Percentiles rank a stretch among this genome's conserved stretches.
phyloP scores from a whole-genome alignment of 768 basidiomycete species.

The Leccinum rimulosum region DNA sequence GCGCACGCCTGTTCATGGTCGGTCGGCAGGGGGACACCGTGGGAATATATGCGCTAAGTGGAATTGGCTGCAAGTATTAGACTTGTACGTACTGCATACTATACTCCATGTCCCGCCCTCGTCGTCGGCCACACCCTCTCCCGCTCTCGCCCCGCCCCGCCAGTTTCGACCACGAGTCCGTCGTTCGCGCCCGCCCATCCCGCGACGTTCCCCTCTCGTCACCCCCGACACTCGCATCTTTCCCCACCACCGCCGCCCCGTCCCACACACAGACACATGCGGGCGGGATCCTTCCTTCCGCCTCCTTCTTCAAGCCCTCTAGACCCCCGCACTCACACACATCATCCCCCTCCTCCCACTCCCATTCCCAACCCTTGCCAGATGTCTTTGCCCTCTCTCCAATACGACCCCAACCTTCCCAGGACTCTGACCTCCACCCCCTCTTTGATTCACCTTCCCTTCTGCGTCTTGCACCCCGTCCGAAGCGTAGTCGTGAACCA shows the following conservation, averaged over 20 bases:
- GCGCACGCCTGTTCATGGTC: constrained; percentile 13
- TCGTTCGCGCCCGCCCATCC: constrained; percentile 2
- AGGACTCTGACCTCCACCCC: constrained; percentile 40
- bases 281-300: constrained; percentile 72
- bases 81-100: neutral
- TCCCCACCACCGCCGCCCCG: constrained; percentile 29
- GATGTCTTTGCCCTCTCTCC: constrained; percentile 42
- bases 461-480: constrained; percentile 34
- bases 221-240: constrained; percentile 13
- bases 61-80: neutral
- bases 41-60: constrained; percentile 4
- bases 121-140: constrained; percentile 1
- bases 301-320: constrained; percentile 75
- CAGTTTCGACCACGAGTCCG: constrained; percentile 19
- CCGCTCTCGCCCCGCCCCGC: constrained; percentile 1
- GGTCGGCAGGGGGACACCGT: constrained; percentile 7
- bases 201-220: constrained; percentile 26
- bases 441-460: constrained; percentile 26
- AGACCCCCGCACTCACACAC: constrained; percentile 53
- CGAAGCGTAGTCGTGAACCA: constrained; percentile 71
- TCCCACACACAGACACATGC: constrained; percentile 70
- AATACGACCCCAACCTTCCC: constrained; percentile 36
- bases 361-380: constrained; percentile 24
- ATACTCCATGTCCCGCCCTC: neutral
- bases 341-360: constrained; percentile 32